Conservation (phyloP, 2,329 filamentous ascomycete genomes). For the Aspergillus sp. region DNA sequence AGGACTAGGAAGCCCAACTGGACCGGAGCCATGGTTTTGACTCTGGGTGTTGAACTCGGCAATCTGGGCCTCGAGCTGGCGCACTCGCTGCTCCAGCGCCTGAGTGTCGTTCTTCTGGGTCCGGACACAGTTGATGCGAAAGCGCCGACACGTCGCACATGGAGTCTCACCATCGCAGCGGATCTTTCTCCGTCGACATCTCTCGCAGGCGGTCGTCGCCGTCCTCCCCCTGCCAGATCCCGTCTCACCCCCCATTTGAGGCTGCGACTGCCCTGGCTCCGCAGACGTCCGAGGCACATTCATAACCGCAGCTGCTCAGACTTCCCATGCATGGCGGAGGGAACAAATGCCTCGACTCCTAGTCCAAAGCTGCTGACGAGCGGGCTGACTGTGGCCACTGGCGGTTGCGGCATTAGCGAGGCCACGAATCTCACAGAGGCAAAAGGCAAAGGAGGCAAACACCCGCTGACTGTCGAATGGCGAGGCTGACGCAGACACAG, state of each 20-base stretch:
- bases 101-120: conserved; percentile 11
- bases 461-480: background rate
- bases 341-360: background rate
- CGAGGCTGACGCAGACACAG: too few relatives aligned
- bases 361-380: background rate
- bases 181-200: conserved; percentile 18
- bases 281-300: conserved; percentile 8
- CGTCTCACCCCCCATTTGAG: background rate
- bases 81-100: conserved; percentile 14
- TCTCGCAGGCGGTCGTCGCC: conserved; percentile 13
- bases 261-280: conserved; percentile 3
- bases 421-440: background rate
- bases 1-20: background rate
- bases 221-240: conserved; percentile 10
- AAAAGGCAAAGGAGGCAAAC: background rate
- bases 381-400: background rate
- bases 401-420: background rate
- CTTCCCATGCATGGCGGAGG: conserved; percentile 7
- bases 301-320: conserved; percentile 3
- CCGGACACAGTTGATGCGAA: conserved; percentile 14
- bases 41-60: conserved; percentile 4
- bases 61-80: conserved; percentile 15
- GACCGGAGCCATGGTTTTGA: background rate
- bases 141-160: conserved; percentile 17
- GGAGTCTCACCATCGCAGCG: conserved; percentile 19